Percentiles rank a stretch among this genome's conserved stretches.
These are phyloP conservation scores for Ampelocalamus luodianensis DNA, from an alignment of 176 grass and related monocot species.

Conservation along the genomic window DNA sequence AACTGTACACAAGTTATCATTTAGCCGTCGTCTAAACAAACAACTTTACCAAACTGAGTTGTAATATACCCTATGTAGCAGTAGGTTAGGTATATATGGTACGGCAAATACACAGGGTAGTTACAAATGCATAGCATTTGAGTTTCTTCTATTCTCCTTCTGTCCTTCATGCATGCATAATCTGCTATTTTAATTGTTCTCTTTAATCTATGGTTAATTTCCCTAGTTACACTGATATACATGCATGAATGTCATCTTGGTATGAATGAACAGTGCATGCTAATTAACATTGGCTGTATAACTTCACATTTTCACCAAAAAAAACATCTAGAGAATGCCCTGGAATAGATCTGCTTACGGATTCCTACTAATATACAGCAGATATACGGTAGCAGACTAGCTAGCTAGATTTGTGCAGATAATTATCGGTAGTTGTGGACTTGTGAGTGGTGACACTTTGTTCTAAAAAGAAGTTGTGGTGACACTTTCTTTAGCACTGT, in stretches of 20 bases:
- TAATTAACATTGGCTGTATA: not conserved
- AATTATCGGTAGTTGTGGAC: not conserved
- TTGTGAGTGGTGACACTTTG: not conserved
- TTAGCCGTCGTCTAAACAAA: not conserved
- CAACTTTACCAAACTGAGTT: not conserved
- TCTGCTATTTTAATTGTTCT: not conserved
- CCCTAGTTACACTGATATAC: not conserved
- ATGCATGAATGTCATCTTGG: not conserved
- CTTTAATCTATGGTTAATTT: not conserved
- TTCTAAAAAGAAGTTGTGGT: not conserved
- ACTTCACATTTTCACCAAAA: not conserved
- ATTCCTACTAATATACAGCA: not conserved
- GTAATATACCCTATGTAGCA: not conserved
- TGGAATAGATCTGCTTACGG: not conserved
- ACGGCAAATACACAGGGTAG: not conserved
- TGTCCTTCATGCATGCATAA: not conserved
- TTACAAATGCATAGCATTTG: not conserved
- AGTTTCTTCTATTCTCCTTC: not conserved
- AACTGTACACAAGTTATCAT: not conserved
- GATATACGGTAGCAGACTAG: not conserved
- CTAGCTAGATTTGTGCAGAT: not conserved
- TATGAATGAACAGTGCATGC: not conserved
- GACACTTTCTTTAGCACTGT: constrained; percentile 7
- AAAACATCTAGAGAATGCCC: not conserved
- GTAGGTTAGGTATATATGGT: not conserved